phyloP scores from a whole-genome alignment of 164 flowering plant species.

The Magnolia changhungtana region DNA sequence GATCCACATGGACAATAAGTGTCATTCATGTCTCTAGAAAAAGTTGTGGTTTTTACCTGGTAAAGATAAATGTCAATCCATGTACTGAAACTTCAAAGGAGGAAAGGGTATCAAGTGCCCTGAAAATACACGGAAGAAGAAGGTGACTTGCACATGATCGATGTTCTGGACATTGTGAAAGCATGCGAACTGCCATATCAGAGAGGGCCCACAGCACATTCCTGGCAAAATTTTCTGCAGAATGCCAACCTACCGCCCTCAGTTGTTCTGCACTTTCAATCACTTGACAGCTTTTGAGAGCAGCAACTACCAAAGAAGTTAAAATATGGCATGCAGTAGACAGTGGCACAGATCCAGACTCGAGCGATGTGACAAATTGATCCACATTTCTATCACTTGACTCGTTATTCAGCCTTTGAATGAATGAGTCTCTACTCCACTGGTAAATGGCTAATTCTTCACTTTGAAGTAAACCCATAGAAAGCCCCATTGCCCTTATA shows the following conservation, averaged over 20 bases:
- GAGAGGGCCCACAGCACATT: constrained; percentile 68
- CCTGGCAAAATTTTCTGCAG: constrained; percentile 38
- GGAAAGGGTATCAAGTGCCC: constrained; percentile 40
- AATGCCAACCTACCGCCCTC: constrained; percentile 22
- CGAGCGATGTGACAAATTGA: constrained; percentile 16
- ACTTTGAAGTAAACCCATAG: constrained; percentile 48
- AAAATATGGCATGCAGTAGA: constrained; percentile 59
- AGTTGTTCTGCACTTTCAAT: constrained; percentile 13
- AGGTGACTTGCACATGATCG: constrained; percentile 57
- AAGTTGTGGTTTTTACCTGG: constrained; percentile 37
- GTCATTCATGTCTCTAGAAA: not conserved
- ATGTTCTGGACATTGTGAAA: constrained; percentile 52
- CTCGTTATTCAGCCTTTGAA: constrained; percentile 13
- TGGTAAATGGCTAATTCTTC: constrained; percentile 32
- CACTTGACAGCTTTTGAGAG: constrained; percentile 31
- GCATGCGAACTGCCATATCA: constrained; percentile 48
- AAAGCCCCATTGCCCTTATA: constrained; percentile 45
- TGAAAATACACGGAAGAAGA: constrained; percentile 65
- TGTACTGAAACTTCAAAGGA: constrained; percentile 36
- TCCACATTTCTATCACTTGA: constrained; percentile 12
- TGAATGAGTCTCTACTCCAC: constrained; percentile 30
- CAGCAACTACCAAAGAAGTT: constrained; percentile 45
- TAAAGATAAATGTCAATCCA: constrained; percentile 32
- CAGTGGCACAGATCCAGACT: constrained; percentile 36
- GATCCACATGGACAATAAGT: not conserved